Percentiles rank a stretch among this genome's conserved stretches.
phyloP scores from a whole-genome alignment of 805 yeast species.

The Saccharomyces mikatae region DNA sequence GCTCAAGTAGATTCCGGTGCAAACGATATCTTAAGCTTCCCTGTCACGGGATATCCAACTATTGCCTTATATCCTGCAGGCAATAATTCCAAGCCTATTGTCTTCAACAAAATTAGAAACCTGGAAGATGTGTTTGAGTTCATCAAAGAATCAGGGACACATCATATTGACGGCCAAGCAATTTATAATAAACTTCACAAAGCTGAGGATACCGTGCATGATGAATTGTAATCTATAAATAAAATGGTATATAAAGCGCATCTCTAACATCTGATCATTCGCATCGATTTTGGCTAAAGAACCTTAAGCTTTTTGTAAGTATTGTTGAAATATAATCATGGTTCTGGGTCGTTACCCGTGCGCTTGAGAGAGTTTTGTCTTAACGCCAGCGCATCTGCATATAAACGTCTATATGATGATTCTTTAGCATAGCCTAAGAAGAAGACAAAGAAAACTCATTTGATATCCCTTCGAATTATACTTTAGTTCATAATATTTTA shows the following conservation, averaged over 20 bases:
- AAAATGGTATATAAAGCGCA: not conserved
- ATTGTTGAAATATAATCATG: not conserved
- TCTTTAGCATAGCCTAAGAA: not conserved
- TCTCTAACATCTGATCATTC: not conserved
- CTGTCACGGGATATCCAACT: constrained; percentile 88
- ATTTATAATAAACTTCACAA: not conserved
- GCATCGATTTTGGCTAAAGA: not conserved
- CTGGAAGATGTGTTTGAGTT: constrained; percentile 63
- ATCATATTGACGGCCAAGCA: constrained; percentile 45
- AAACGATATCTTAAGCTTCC: constrained; percentile 73
- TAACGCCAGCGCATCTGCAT: not conserved
- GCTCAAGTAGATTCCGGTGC: constrained; percentile 86
- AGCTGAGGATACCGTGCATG: constrained; percentile 21
- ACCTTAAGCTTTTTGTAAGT: not conserved
- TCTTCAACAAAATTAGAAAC: constrained; percentile 64
- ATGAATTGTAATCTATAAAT: constrained; percentile 25
- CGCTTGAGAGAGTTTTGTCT: not conserved
- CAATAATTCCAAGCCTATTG: constrained; percentile 55
- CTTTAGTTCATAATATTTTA: not conserved
- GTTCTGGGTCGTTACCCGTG: not conserved
- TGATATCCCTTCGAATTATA: not conserved
- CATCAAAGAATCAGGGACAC: constrained; percentile 59
- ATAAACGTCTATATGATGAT: not conserved
- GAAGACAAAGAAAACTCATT: not conserved
- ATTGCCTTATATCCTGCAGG: constrained; percentile 86